Conservation (phyloP, 2,329 filamentous ascomycete species). For the Phyllosticta capitalensis region DNA sequence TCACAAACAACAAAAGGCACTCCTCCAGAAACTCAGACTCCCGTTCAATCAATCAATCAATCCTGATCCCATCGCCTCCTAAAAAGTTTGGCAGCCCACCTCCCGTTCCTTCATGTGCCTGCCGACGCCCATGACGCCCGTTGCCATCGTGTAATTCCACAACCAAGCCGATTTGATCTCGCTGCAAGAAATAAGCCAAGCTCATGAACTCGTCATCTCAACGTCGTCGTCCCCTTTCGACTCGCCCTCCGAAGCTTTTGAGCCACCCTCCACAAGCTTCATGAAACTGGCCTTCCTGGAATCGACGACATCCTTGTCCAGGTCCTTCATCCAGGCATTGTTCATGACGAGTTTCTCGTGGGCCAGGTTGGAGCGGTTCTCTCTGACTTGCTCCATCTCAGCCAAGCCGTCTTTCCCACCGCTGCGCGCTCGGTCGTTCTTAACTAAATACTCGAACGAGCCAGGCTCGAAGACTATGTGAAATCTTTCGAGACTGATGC, state of each 20-base stretch:
- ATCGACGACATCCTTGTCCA: conserved; percentile 38
- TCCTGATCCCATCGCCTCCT: background rate
- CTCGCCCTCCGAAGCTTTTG: background rate
- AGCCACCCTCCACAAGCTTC: background rate
- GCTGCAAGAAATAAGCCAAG: background rate
- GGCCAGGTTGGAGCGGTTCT: conserved; percentile 26
- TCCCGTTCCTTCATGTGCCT: background rate
- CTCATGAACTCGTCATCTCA: background rate
- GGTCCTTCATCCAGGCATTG: conserved; percentile 37
- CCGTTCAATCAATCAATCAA: background rate
- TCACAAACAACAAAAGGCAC: background rate
- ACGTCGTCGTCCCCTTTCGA: background rate
- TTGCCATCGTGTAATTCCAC: background rate
- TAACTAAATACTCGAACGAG: conserved; percentile 34
- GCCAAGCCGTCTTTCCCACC: conserved; percentile 25
- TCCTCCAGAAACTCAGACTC: background rate
- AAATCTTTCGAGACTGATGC: conserved; percentile 36
- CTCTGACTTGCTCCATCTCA: conserved; percentile 25
- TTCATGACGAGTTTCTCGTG: conserved; percentile 36
- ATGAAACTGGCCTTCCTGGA: conserved; percentile 27
- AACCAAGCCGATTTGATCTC: background rate
- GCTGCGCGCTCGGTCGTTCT: conserved; percentile 25
- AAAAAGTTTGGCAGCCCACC: background rate
- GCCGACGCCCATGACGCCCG: background rate
- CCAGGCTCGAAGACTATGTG: conserved; percentile 32